Percentiles rank a stretch among this genome's conserved stretches.
Conservation (phyloP, 352 stramenopile genomes). For the Pythium phragmiticola region DNA sequence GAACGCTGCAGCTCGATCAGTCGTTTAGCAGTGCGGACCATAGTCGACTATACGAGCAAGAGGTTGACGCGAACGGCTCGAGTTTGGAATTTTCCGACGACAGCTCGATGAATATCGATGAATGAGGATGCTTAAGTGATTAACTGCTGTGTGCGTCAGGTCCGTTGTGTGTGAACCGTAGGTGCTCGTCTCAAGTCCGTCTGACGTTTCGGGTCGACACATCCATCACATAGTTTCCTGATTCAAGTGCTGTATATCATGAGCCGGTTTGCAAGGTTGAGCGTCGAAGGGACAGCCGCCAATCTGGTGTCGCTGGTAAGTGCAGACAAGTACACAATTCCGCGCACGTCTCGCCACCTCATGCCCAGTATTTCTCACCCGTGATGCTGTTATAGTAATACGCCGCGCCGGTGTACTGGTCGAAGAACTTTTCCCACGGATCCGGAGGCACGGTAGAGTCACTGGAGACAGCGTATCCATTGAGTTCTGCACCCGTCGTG, state of each 20-base stretch:
- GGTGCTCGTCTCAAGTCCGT: too few relatives aligned
- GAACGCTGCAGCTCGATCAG: conserved; percentile 51
- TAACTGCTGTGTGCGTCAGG: background rate
- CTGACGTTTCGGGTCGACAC: too few relatives aligned
- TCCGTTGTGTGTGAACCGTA: too few relatives aligned
- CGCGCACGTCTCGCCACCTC: background rate
- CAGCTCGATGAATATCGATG: conserved; percentile 75
- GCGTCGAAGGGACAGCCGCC: too few relatives aligned
- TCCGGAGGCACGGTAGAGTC: conserved; percentile 38
- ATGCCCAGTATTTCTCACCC: conserved; percentile 83
- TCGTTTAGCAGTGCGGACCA: conserved; percentile 76
- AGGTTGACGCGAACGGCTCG: conserved; percentile 35
- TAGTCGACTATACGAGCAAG: conserved; percentile 40
- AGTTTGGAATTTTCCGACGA: conserved; percentile 77
- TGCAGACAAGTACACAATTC: too few relatives aligned
- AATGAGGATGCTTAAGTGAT: conserved; percentile 23
- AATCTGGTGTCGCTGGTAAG: too few relatives aligned
- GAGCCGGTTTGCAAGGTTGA: too few relatives aligned
- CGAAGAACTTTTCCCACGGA: conserved; percentile 85
- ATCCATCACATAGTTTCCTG: too few relatives aligned
- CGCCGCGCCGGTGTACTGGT: conserved; percentile 79
- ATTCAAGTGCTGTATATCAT: too few relatives aligned
- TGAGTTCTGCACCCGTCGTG: background rate
- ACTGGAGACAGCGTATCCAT: background rate
- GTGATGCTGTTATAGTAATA: conserved; percentile 91